phyloP scores from a whole-genome alignment of 345 rosid species.

The Lumnitzera littorea region DNA sequence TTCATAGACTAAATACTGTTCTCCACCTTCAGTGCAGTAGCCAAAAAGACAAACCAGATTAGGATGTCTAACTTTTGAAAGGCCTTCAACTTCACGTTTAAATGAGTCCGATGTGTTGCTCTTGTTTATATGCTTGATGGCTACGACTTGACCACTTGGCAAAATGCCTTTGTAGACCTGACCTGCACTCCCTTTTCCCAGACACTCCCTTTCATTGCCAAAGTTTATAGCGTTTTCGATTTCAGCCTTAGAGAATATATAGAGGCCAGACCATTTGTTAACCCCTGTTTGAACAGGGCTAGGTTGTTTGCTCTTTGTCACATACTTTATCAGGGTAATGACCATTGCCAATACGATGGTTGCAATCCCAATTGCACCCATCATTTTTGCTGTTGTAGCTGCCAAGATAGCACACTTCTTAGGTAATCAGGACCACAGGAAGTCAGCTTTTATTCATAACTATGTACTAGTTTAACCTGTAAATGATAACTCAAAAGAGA shows the following conservation, averaged over 20 bases:
- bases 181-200: constrained; percentile 58
- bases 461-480: not conserved
- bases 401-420: constrained; percentile 14
- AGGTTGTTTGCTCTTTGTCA: constrained; percentile 9
- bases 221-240: constrained; percentile 45
- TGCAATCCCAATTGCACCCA: constrained; percentile 18
- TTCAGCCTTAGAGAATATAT: constrained; percentile 46
- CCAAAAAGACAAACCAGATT: constrained; percentile 58
- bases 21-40: constrained; percentile 41
- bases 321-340: constrained; percentile 27
- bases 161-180: constrained; percentile 48
- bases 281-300: constrained; percentile 15
- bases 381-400: constrained; percentile 25
- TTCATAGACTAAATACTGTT: constrained; percentile 57
- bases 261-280: constrained; percentile 34
- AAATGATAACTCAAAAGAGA: not conserved
- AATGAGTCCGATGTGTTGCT: constrained; percentile 35
- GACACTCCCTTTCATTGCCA: constrained; percentile 17
- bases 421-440: constrained; percentile 2
- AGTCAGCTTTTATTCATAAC: not conserved
- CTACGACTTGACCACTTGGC: constrained; percentile 56
- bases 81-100: constrained; percentile 47
- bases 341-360: constrained; percentile 16
- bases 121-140: constrained; percentile 43
- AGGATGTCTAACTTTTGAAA: constrained; percentile 49